Conservation (phyloP, 495 filamentous ascomycete species). For the Sordaria brevicollis region DNA sequence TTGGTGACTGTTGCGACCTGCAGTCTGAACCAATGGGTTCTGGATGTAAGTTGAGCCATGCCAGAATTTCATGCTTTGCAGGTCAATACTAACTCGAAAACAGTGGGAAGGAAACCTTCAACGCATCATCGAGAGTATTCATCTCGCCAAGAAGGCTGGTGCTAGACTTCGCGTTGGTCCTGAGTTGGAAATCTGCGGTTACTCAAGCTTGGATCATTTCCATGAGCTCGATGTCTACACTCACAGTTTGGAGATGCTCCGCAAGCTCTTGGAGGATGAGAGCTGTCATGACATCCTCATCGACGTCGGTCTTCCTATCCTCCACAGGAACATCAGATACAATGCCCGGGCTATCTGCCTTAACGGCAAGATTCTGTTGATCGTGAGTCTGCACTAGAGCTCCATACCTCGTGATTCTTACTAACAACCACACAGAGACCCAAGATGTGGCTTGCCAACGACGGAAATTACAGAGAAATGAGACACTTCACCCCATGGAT, state of each 20-base stretch:
- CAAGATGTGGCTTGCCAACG: constrained; percentile 75
- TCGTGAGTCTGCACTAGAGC: constrained; percentile 22
- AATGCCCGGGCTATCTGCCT: constrained; percentile 64
- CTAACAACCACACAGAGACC: constrained; percentile 35
- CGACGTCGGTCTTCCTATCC: constrained; percentile 62
- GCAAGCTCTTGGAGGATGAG: constrained; percentile 50
- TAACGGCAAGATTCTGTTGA: constrained; percentile 58
- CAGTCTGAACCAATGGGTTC: constrained; percentile 51
- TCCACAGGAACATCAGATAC: constrained; percentile 58
- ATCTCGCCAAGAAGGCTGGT: constrained; percentile 55
- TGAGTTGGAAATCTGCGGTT: constrained; percentile 44
- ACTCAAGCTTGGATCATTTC: constrained; percentile 61
- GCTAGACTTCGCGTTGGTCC: constrained; percentile 70
- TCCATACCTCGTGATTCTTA: not conserved
- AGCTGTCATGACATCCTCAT: constrained; percentile 67
- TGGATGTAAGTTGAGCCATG: constrained; percentile 43
- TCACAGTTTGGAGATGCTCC: constrained; percentile 66
- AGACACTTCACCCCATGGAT: constrained; percentile 48
- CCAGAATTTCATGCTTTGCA: not conserved
- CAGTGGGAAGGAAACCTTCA: constrained; percentile 61
- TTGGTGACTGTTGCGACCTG: constrained; percentile 37
- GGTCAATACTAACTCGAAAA: constrained; percentile 45
- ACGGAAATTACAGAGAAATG: constrained; percentile 65
- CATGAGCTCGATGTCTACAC: constrained; percentile 51
- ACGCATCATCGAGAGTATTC: constrained; percentile 68